phyloP scores from a whole-genome alignment of 2,329 filamentous ascomycete genomes.

The Sporothrix variecibatus region DNA sequence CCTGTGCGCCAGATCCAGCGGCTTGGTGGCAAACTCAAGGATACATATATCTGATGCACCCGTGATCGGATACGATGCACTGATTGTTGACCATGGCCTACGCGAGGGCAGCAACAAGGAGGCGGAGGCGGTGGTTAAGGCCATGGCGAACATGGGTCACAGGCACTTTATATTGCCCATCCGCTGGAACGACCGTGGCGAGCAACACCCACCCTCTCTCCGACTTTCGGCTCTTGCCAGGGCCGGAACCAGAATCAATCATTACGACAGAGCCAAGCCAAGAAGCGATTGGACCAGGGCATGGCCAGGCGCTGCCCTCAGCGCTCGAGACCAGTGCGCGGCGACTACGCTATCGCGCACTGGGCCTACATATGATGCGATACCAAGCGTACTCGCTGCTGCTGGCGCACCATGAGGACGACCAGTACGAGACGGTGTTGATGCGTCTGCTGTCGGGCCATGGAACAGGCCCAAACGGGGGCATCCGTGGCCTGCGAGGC shows the following conservation, averaged over 20 bases:
- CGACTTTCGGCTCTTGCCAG: neutral
- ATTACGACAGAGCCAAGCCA: neutral
- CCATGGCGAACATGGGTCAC: slow-evolving; percentile 42
- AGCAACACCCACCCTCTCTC: neutral
- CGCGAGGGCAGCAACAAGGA: slow-evolving; percentile 56
- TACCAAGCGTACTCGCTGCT: slow-evolving; percentile 62
- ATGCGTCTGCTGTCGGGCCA: slow-evolving; percentile 73
- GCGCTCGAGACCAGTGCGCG: slow-evolving; percentile 80
- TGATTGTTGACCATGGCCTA: slow-evolving; percentile 61
- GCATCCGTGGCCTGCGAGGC: slow-evolving; percentile 68
- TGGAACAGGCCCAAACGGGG: slow-evolving; percentile 56
- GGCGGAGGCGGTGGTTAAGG: slow-evolving; percentile 48
- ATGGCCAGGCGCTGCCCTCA: slow-evolving; percentile 38
- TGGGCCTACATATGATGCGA: slow-evolving; percentile 63
- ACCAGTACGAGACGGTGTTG: slow-evolving; percentile 86
- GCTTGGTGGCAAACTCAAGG: slow-evolving; percentile 35
- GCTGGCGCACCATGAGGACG: slow-evolving; percentile 84
- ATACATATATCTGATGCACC: slow-evolving; percentile 51
- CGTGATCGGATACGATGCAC: slow-evolving; percentile 43
- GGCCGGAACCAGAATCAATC: neutral
- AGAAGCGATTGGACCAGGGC: neutral
- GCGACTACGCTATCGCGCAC: slow-evolving; percentile 67
- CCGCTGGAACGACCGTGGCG: slow-evolving; percentile 50
- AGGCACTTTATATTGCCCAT: slow-evolving; percentile 38
- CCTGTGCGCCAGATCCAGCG: slow-evolving; percentile 60